Conservation (phyloP, 352 stramenopile genomes). For the Phytophthora kernoviae region DNA sequence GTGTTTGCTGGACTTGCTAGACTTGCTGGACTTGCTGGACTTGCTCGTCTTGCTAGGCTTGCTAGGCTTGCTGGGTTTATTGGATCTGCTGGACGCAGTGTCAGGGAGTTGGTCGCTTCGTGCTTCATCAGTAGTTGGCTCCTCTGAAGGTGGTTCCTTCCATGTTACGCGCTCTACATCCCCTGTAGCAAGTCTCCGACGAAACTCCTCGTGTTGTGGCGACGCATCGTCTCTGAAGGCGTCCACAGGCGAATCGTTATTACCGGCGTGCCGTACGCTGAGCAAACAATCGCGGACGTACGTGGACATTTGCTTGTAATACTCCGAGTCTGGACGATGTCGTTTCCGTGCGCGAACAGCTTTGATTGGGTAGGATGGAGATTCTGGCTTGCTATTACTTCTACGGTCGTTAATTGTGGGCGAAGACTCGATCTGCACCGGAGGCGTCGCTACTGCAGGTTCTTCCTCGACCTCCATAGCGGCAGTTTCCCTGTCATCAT, state of each 20-base stretch:
- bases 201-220: conserved; percentile 65
- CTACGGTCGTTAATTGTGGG: conserved; percentile 15
- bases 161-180: conserved; percentile 78
- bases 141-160: conserved; percentile 64
- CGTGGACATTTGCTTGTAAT: conserved; percentile 87
- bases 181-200: conserved; percentile 61
- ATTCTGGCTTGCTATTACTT: conserved; percentile 15
- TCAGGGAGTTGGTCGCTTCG: conserved; percentile 17
- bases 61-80: conserved; percentile 32
- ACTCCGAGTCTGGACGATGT: conserved; percentile 79
- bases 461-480: conserved; percentile 40
- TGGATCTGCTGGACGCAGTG: conserved; percentile 19
- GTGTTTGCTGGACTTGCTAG: conserved; percentile 31
- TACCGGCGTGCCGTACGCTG: conserved; percentile 60
- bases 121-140: conserved; percentile 14
- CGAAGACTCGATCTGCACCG: conserved; percentile 14
- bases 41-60: conserved; percentile 37
- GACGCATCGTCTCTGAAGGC: conserved; percentile 56
- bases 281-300: conserved; percentile 85
- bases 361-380: conserved; percentile 68
- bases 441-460: conserved; percentile 12
- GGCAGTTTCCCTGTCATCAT: conserved; percentile 32
- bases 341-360: conserved; percentile 74
- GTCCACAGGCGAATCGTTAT: conserved; percentile 38
- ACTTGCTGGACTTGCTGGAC: conserved; percentile 28